Base-by-base conservation (phyloP, 371 early-diverging fungal genomes). In the Apophysomyces sp. region DNA sequence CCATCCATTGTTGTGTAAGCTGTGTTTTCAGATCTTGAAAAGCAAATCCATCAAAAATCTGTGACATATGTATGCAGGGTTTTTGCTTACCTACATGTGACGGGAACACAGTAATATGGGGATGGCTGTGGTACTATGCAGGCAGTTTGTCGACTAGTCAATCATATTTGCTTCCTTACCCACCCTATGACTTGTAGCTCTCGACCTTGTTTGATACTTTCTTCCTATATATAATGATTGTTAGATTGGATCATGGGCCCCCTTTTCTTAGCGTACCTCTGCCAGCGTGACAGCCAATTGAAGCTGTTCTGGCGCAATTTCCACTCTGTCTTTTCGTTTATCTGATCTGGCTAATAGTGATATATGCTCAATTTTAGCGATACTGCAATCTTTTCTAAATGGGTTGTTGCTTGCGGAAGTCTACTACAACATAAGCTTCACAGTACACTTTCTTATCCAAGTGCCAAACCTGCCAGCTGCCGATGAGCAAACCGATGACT, bases 31-130 rank as follows among this genome's bases (percentile, higher is more conserved):
- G 69, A 67, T 91, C 92, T 83, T 44, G 4, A 11, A 68, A 3
- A 37, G 8, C 7, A 32, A 31, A 30, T 24, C 3, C 11, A 6
- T 37, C 16, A 29, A 21, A 12, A 55, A 13, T 24, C 13, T 24
- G 11, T 12, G 18, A 28, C 15, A 55, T 18, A 18, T 26, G 9
- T 30, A 49, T 28, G 30, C 21, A 6, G 54, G 8, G n/a, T 37
- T 18, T 49, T 5, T 26, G 37, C 74, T 56, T 72, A 77, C 85
- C 86, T 34, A 91, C 89, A 65, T 89, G 89, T 9, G 87, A 86
- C 7, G 92, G 92, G 28, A 85, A 86, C 8, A 90, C 88, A 0
- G 92, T 91, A 44, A 91, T 91, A 59, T 90, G 86, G 1, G 92
- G 92, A 71, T 91, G 92, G 44, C 83, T 81, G 56, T 86, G 85